Conservation (phyloP, 1,284 basidiomycete genomes). For the Ceraceosorus guamensis region DNA sequence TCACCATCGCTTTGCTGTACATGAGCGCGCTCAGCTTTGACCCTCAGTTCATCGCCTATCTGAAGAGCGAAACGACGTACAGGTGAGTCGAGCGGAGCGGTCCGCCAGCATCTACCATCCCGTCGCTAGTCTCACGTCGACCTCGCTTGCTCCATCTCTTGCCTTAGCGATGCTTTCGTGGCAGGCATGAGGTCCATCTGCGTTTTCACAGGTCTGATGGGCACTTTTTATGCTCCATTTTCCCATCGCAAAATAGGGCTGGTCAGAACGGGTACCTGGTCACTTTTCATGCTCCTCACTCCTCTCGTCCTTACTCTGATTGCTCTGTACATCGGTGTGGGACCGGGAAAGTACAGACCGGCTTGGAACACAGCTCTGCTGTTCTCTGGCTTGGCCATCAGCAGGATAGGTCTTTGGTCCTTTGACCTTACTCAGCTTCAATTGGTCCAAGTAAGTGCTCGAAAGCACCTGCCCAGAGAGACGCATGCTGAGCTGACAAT, state of each 20-base stretch:
- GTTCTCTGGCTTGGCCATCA: conserved; percentile 53
- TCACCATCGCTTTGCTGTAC: conserved; percentile 56
- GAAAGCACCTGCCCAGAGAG: no score
- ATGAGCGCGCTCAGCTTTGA: conserved; percentile 52
- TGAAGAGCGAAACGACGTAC: conserved; percentile 37
- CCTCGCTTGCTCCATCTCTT: not conserved
- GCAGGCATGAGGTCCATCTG: conserved; percentile 57
- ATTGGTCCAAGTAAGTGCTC: conserved; percentile 33
- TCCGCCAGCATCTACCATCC: no score
- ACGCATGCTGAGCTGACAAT: no score
- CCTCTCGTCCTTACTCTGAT: conserved; percentile 22
- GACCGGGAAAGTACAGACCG: conserved; percentile 12
- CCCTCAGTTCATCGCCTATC: conserved; percentile 35
- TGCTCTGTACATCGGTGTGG: conserved; percentile 21
- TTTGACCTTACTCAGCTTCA: conserved; percentile 56
- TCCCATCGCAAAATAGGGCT: conserved; percentile 52
- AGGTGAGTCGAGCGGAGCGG: conserved; percentile 2
- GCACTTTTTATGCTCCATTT: conserved; percentile 53
- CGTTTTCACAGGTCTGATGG: conserved; percentile 52
- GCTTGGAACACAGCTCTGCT: conserved; percentile 30
- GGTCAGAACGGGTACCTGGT: conserved; percentile 52
- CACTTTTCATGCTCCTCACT: conserved; percentile 21
- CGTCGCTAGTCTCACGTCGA: not conserved
- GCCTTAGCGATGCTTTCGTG: conserved; percentile 53
- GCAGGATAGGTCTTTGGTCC: conserved; percentile 55